phyloP scores from a whole-genome alignment of 1,284 basidiomycete species.

The Heterobasidion occidentale region DNA sequence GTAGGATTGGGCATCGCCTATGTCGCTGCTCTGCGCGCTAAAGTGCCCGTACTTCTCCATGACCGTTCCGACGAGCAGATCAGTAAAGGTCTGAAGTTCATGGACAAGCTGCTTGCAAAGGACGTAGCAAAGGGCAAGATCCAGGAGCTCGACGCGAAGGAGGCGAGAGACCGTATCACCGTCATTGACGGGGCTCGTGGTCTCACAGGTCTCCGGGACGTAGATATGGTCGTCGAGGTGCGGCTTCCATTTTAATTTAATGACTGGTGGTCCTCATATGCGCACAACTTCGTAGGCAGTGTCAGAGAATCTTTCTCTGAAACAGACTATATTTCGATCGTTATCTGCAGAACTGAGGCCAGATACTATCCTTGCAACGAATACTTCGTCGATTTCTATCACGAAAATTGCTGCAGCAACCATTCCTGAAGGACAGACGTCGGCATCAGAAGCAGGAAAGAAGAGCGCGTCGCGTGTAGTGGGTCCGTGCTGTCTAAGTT shows the following conservation, averaged over 20 bases:
- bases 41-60: constrained; percentile 68
- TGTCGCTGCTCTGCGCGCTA: constrained; percentile 74
- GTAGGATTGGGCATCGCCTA: constrained; percentile 75
- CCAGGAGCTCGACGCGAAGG: constrained; percentile 66
- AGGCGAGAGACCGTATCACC: constrained; percentile 58
- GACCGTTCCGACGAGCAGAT: constrained; percentile 58
- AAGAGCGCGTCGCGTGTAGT: constrained; percentile 64
- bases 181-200: constrained; percentile 41
- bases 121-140: constrained; percentile 83
- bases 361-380: constrained; percentile 81
- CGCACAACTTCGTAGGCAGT: constrained; percentile 54
- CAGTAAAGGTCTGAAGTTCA: constrained; percentile 60
- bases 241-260: constrained; percentile 10
- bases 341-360: constrained; percentile 66
- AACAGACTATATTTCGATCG: constrained; percentile 71
- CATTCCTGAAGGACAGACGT: constrained; percentile 44
- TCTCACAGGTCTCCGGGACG: constrained; percentile 57
- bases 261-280: background rate
- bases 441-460: constrained; percentile 56
- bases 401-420: constrained; percentile 87
- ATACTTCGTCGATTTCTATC: constrained; percentile 93
- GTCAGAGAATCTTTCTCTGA: constrained; percentile 79
- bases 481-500: constrained; percentile 34
- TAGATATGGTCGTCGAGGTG: constrained; percentile 89
- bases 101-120: constrained; percentile 81